phyloP scores from a whole-genome alignment of 2,329 filamentous ascomycete genomes.

The Chaetothyriales sp. region DNA sequence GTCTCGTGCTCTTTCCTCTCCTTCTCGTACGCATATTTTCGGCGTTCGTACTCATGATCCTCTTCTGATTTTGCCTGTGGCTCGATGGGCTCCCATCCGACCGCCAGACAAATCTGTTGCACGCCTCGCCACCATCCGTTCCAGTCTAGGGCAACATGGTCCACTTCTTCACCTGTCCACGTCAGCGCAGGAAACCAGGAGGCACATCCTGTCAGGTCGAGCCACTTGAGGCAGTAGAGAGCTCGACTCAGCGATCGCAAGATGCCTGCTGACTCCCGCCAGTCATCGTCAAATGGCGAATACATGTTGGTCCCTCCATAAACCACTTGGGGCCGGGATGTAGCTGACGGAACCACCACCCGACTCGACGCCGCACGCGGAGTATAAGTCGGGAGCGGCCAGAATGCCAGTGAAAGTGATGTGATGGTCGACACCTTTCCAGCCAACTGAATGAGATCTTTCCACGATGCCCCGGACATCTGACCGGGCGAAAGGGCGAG shows the following conservation, averaged over 20 bases:
- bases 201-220: constrained; percentile 48
- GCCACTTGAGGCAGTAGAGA: constrained; percentile 47
- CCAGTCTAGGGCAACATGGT: constrained; percentile 30
- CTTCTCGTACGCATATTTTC: constrained; percentile 20
- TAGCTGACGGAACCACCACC: constrained; percentile 4
- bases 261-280: constrained; percentile 42
- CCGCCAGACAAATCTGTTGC: constrained; percentile 28
- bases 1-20: constrained; percentile 19
- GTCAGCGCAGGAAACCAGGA: constrained; percentile 42
- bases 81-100: constrained; percentile 27
- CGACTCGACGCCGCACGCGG: constrained; percentile 32
- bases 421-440: constrained; percentile 43
- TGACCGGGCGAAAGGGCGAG: constrained; percentile 38
- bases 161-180: constrained; percentile 22
- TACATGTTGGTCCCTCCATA: constrained; percentile 42
- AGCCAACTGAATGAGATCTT: constrained; percentile 40
- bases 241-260: constrained; percentile 42
- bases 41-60: constrained; percentile 17
- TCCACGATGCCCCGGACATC: constrained; percentile 35
- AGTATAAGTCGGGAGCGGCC: constrained; percentile 46
- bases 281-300: constrained; percentile 40
- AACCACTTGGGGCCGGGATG: constrained; percentile 20
- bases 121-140: constrained; percentile 33
- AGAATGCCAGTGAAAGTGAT: constrained; percentile 49
- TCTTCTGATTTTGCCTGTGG: not conserved